phyloP scores from a whole-genome alignment of 371 early-diverging fungal genomes.

The Cokeromyces recurvatus region DNA sequence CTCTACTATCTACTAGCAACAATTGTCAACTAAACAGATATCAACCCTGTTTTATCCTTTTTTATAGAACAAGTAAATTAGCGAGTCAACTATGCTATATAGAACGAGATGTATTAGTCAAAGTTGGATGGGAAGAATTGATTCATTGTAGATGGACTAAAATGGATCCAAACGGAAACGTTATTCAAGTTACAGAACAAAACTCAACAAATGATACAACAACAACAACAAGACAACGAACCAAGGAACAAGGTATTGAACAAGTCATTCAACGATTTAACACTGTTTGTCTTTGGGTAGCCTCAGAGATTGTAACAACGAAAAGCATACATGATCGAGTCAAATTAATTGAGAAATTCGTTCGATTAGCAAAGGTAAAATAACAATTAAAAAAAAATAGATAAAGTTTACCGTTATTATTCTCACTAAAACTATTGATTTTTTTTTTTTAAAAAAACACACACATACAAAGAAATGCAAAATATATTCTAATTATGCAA shows the following conservation, averaged over 20 bases:
- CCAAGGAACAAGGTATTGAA: constrained; percentile 40
- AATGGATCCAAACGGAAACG: constrained; percentile 16
- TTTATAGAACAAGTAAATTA: constrained; percentile 46
- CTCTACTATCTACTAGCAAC: not conserved
- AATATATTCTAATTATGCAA: constrained; percentile 60
- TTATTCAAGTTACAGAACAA: not conserved
- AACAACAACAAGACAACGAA: constrained; percentile 9
- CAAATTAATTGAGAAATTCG: constrained; percentile 64
- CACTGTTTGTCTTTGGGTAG: constrained; percentile 66
- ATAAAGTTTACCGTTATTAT: not conserved
- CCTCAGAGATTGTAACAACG: constrained; percentile 60
- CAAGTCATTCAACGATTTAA: constrained; percentile 65
- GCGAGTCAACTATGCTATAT: constrained; percentile 62
- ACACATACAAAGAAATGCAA: constrained; percentile 65
- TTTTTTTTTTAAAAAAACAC: no score
- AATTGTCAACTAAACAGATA: not conserved
- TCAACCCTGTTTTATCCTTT: constrained; percentile 44
- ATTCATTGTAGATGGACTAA: constrained; percentile 59
- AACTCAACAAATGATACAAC: constrained; percentile 12
- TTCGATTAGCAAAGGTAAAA: constrained; percentile 65
- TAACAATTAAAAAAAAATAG: no score
- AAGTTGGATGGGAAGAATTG: constrained; percentile 62
- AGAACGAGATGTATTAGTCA: constrained; percentile 53
- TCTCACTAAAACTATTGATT: not conserved
- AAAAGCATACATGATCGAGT: constrained; percentile 50